Percentiles rank a stretch among this genome's conserved stretches.
phyloP scores from a whole-genome alignment of 2,329 filamentous ascomycete species.

The Microsporum canis region DNA sequence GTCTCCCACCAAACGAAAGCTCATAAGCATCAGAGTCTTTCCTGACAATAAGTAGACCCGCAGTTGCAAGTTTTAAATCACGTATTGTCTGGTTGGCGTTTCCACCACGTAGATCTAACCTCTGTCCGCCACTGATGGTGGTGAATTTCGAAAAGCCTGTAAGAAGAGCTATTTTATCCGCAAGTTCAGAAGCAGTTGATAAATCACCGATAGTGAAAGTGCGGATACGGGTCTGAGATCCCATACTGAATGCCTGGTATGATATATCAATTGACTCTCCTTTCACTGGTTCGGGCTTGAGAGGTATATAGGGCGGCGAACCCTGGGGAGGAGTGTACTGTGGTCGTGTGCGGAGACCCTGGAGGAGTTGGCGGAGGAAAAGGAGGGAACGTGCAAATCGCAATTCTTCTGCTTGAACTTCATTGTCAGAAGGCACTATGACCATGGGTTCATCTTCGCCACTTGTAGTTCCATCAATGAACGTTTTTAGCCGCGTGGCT shows the following conservation, averaged over 20 bases:
- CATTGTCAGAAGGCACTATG: slow-evolving; percentile 38
- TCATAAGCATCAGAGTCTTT: slow-evolving; percentile 45
- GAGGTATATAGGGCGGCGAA: slow-evolving; percentile 47
- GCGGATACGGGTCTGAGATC: slow-evolving; percentile 48
- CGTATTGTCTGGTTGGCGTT: slow-evolving; percentile 51
- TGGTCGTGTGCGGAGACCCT: slow-evolving; percentile 39
- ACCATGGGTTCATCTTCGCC: slow-evolving; percentile 45
- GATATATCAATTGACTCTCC: slow-evolving; percentile 57
- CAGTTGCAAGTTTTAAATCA: slow-evolving; percentile 51
- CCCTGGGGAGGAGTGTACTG: slow-evolving; percentile 52
- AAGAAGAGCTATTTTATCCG: slow-evolving; percentile 53
- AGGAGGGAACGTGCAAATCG: slow-evolving; percentile 58
- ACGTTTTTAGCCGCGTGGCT: slow-evolving; percentile 46
- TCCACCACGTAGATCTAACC: slow-evolving; percentile 48
- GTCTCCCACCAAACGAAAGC: slow-evolving; percentile 21
- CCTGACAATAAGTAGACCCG: slow-evolving; percentile 53
- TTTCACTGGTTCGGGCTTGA: slow-evolving; percentile 42
- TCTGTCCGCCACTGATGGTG: slow-evolving; percentile 57
- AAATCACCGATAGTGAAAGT: slow-evolving; percentile 54
- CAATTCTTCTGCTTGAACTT: slow-evolving; percentile 46
- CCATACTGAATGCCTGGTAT: slow-evolving; percentile 61
- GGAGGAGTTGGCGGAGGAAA: slow-evolving; percentile 56
- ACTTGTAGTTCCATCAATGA: slow-evolving; percentile 33
- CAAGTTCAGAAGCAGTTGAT: slow-evolving; percentile 59
- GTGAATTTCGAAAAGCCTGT: slow-evolving; percentile 69